Percentiles rank a stretch among this genome's conserved stretches.
These are phyloP conservation scores for Heliosperma pusillum DNA, from an alignment of 148 eudicot genomes.

Conservation along the genomic window DNA sequence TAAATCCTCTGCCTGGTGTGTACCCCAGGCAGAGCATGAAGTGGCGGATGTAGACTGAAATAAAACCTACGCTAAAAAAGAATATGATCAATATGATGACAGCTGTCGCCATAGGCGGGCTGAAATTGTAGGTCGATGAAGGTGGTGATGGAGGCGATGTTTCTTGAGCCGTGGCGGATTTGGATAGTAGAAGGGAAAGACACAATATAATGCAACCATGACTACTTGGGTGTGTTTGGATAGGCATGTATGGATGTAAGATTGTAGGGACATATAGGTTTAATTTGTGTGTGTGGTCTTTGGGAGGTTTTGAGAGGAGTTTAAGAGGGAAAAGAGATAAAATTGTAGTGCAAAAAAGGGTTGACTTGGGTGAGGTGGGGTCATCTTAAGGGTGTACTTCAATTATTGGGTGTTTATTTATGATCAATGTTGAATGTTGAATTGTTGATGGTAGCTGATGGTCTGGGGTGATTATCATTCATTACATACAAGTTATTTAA, in stretches of 20 bases:
- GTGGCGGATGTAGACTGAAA: constrained; percentile 29
- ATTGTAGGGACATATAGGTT: not conserved
- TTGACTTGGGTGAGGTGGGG: constrained; percentile 21
- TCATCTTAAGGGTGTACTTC: not conserved
- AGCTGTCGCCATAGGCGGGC: constrained; percentile 28
- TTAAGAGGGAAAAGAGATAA: not conserved
- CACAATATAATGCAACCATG: constrained; percentile 7
- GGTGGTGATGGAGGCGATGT: constrained; percentile 1
- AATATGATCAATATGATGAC: constrained; percentile 27
- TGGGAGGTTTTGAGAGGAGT: not conserved
- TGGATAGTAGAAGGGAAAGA: not conserved
- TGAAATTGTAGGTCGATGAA: constrained; percentile 19
- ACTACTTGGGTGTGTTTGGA: not conserved
- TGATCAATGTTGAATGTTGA: not conserved
- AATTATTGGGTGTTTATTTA: constrained; percentile 2
- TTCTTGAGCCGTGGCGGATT: constrained; percentile 13
- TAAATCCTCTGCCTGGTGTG: not conserved
- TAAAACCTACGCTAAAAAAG: constrained; percentile 22
- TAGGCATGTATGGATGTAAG: constrained; percentile 1
- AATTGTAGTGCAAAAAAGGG: constrained; percentile 17
- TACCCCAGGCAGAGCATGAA: constrained; percentile 25
- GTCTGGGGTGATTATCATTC: not conserved
- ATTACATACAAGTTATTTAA: not conserved
- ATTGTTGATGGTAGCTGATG: not conserved
- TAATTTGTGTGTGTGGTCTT: not conserved